phyloP scores from a whole-genome alignment of 352 stramenopile species.

The Saprolegnia diclina region DNA sequence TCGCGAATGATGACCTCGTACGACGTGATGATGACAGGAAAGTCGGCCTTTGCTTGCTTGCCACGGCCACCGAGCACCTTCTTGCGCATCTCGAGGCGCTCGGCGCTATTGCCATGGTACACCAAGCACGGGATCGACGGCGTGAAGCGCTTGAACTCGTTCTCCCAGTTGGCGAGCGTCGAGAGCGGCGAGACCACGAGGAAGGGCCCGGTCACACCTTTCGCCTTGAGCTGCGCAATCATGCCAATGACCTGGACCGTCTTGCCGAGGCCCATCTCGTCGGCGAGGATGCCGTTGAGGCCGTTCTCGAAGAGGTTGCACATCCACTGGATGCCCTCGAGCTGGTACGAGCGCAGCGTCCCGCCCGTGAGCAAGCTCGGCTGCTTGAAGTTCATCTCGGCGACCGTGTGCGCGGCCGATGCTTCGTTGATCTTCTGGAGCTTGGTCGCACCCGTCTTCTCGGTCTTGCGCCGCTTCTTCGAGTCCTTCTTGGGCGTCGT shows the following conservation, averaged over 20 bases:
- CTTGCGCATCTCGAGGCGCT: conserved; percentile 44
- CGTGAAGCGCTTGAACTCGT: conserved; percentile 78
- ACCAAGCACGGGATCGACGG: conserved; percentile 93
- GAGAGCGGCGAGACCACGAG: conserved; percentile 97
- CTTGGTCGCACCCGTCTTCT: conserved; percentile 21
- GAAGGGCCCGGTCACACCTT: conserved; percentile 90
- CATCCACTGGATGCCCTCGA: conserved; percentile 96
- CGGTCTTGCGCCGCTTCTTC: conserved; percentile 57
- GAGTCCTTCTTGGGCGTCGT: conserved; percentile 28
- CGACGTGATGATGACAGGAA: conserved; percentile 83
- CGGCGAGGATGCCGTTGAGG: conserved; percentile 87
- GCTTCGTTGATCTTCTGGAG: conserved; percentile 27
- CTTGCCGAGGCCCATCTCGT: conserved; percentile 89
- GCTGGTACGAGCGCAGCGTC: conserved; percentile 91
- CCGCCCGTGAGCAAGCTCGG: conserved; percentile 72
- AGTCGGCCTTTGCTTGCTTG: conserved; percentile 54
- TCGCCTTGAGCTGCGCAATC: conserved; percentile 89
- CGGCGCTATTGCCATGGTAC: conserved; percentile 90
- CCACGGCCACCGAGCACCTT: conserved; percentile 42
- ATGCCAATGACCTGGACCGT: conserved; percentile 91
- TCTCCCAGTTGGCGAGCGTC: conserved; percentile 97
- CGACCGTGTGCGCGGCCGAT: conserved; percentile 10
- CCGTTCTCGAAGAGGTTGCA: conserved; percentile 97
- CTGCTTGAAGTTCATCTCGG: conserved; percentile 55
- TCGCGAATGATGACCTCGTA: conserved; percentile 85